Conservation (phyloP, 1,284 basidiomycete species). For the Irpex lacteus region DNA sequence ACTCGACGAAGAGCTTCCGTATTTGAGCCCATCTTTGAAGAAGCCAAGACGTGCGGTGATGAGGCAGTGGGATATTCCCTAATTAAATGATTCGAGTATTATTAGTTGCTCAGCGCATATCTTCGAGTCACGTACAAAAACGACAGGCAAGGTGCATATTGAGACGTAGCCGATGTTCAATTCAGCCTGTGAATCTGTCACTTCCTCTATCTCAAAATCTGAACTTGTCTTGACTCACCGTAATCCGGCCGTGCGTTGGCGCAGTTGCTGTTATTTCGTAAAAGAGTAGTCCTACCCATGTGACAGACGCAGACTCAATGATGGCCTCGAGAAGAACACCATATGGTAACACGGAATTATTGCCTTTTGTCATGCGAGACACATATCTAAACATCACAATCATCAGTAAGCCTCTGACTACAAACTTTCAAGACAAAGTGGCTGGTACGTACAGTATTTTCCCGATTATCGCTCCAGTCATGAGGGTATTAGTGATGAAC, state of each 20-base stretch:
- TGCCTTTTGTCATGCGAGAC: background rate
- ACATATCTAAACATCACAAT: background rate
- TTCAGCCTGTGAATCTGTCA: background rate
- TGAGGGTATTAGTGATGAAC: background rate
- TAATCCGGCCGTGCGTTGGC: conserved; percentile 1
- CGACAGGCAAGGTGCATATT: background rate
- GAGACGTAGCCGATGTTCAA: background rate
- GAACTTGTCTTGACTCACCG: background rate
- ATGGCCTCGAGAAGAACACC: background rate
- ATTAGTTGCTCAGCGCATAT: background rate
- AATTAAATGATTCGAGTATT: background rate
- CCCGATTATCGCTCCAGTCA: background rate
- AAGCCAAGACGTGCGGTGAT: background rate
- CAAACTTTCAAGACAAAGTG: background rate
- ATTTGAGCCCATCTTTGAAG: background rate
- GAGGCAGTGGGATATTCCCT: background rate
- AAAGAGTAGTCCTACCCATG: background rate
- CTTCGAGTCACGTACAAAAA: background rate
- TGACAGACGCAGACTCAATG: conserved; percentile 1
- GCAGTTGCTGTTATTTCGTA: background rate
- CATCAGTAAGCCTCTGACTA: background rate
- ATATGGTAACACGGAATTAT: background rate
- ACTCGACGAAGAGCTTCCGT: background rate
- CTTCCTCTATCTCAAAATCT: background rate
- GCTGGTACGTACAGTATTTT: background rate